phyloP scores from a whole-genome alignment of 805 yeast species.

The Sugiyamaella valdiviana region DNA sequence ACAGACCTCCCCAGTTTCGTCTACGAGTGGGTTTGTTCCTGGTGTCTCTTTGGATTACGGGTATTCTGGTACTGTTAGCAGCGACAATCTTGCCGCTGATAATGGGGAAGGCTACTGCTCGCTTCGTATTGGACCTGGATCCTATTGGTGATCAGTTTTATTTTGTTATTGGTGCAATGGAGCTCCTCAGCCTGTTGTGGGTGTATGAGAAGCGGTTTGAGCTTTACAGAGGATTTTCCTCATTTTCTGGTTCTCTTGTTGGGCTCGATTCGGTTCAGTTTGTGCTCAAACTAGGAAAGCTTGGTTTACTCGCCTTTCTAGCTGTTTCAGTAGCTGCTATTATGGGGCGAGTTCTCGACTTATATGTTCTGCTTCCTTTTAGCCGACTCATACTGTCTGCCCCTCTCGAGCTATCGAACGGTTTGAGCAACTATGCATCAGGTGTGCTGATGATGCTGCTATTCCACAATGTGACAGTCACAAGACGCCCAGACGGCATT shows the following conservation, averaged over 20 bases:
- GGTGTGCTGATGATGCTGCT: conserved; percentile 18
- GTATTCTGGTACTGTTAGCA: conserved; percentile 21
- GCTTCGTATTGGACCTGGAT: conserved; percentile 1
- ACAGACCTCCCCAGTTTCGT: conserved; percentile 76
- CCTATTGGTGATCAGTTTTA: conserved; percentile 21
- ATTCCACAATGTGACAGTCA: conserved; percentile 4
- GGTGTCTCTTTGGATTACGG: conserved; percentile 42
- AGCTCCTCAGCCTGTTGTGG: background rate
- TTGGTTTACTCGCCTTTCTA: background rate
- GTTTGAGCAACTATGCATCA: conserved; percentile 9
- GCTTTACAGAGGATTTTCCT: background rate
- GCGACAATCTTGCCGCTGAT: conserved; percentile 25
- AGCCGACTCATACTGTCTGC: background rate
- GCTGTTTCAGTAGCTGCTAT: conserved; percentile 11
- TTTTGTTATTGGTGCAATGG: conserved; percentile 20
- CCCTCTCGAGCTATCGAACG: background rate
- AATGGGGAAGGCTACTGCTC: conserved; percentile 24
- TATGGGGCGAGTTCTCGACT: conserved; percentile 16
- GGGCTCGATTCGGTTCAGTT: background rate
- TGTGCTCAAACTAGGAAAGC: background rate
- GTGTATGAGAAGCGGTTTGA: background rate
- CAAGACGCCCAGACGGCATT: conserved; percentile 12
- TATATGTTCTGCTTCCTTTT: conserved; percentile 12
- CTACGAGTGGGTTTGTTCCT: conserved; percentile 48
- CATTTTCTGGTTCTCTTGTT: background rate